Percentiles rank a stretch among this genome's conserved stretches.
These are phyloP conservation scores for Kokia cookei DNA, from an alignment of 441 rosid species.

Conservation along the genomic window DNA sequence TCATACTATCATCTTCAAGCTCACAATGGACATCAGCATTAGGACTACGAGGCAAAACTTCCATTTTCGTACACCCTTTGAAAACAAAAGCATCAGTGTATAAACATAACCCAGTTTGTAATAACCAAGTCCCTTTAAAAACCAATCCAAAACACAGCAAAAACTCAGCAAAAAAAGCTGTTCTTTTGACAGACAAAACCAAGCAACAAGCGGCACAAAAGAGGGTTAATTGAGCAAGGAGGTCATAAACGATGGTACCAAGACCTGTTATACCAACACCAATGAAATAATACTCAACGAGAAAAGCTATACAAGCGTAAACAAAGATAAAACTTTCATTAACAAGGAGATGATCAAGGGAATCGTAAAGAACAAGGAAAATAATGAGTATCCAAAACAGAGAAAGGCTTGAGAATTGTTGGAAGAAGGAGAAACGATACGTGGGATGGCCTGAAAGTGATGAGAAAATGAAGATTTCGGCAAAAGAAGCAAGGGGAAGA, in stretches of 20 bases:
- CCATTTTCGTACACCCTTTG: constrained; percentile 38
- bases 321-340: constrained; percentile 28
- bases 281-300: constrained; percentile 31
- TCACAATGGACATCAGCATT: constrained; percentile 40
- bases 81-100: constrained; percentile 38
- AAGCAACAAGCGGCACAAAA: constrained; percentile 47
- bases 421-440: constrained; percentile 44
- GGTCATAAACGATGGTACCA: constrained; percentile 29
- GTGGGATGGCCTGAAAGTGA: constrained; percentile 40
- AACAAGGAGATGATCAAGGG: constrained; percentile 19
- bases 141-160: constrained; percentile 42
- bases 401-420: constrained; percentile 30
- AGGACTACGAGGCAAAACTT: constrained; percentile 15
- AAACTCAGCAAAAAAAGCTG: constrained; percentile 47
- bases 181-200: constrained; percentile 40
- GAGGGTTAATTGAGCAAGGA: constrained; percentile 36
- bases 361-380: constrained; percentile 29
- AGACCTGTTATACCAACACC: constrained; percentile 42
- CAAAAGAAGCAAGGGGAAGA: constrained; percentile 54
- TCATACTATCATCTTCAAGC: constrained; percentile 47
- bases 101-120: constrained; percentile 48
- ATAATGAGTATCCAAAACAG: constrained; percentile 41
- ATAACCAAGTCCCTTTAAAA: constrained; percentile 49
- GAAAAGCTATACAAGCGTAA: constrained; percentile 31
- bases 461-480: constrained; percentile 41